A percentile compares a stretch with the other conserved stretches of the same genome.
Conservation (phyloP, 192 early-diverging fungal species). For the Mortierella claussenii region DNA sequence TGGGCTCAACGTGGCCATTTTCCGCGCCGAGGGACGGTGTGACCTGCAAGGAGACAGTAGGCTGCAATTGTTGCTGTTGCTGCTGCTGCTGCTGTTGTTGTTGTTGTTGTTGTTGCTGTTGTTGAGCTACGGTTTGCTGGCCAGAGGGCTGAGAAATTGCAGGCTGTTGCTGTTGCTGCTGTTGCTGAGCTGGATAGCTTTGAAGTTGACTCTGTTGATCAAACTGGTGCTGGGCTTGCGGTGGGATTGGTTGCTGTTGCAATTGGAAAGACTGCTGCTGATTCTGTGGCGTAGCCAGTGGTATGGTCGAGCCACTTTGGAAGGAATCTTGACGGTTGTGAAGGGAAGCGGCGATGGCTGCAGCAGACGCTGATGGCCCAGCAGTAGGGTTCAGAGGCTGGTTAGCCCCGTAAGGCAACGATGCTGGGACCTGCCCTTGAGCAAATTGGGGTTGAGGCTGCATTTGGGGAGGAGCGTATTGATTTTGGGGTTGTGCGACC, state of each 20-base stretch:
- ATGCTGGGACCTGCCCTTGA: constrained; percentile 13
- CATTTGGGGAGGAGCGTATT: background rate
- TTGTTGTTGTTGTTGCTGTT: constrained; percentile 5
- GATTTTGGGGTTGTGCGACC: background rate
- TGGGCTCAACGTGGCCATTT: background rate
- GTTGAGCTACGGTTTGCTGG: constrained; percentile 1
- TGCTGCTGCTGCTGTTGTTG: constrained; percentile 6
- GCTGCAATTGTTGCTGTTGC: background rate
- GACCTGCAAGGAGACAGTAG: background rate
- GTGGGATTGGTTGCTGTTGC: background rate
- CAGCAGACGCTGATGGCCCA: background rate
- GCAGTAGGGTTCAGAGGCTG: constrained; percentile 1
- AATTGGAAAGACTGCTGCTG: constrained; percentile 18
- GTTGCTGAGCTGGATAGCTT: background rate
- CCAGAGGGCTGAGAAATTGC: background rate
- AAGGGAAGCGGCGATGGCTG: background rate
- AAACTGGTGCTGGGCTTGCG: background rate
- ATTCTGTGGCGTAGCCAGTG: background rate
- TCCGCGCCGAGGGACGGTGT: background rate
- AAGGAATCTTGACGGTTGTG: constrained; percentile 10
- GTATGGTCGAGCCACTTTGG: background rate
- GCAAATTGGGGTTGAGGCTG: constrained; percentile 15
- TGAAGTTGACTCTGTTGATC: constrained; percentile 6
- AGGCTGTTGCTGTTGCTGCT: constrained; percentile 1
- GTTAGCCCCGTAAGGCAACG: background rate